phyloP scores from a whole-genome alignment of 768 basidiomycete genomes.

The Lepiota subincarnata region DNA sequence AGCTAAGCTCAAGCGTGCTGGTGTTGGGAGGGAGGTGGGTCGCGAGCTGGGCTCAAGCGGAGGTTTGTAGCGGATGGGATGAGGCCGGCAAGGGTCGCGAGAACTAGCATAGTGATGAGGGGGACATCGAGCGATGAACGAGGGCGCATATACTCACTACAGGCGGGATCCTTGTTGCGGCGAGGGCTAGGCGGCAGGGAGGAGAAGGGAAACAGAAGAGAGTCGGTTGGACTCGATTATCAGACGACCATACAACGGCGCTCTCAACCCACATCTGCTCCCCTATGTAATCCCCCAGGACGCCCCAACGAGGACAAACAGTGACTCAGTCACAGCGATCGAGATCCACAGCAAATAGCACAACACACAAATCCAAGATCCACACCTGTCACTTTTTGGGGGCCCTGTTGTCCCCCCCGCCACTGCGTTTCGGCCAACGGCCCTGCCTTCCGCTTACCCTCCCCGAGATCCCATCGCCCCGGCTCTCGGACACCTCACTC shows the following conservation, averaged over 20 bases:
- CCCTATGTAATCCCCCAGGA: constrained; percentile 5
- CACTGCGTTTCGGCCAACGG: constrained; percentile 6
- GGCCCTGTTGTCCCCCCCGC: background rate
- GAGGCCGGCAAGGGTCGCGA: constrained; percentile 95
- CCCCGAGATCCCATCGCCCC: constrained; percentile 11
- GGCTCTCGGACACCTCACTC: constrained; percentile 1
- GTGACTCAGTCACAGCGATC: constrained; percentile 2
- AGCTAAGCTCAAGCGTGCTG: constrained; percentile 67
- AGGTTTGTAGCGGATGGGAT: constrained; percentile 37
- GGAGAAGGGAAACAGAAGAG: constrained; percentile 16
- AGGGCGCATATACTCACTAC: constrained; percentile 28
- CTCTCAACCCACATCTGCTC: constrained; percentile 2
- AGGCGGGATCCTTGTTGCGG: constrained; percentile 48
- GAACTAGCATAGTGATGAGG: constrained; percentile 42
- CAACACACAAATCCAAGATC: constrained; percentile 8
- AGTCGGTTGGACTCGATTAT: constrained; percentile 12
- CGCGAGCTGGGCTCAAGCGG: constrained; percentile 73
- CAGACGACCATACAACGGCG: constrained; percentile 13
- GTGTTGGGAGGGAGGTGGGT: constrained; percentile 51
- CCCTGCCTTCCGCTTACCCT: background rate
- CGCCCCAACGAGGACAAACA: background rate
- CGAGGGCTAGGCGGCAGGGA: constrained; percentile 33
- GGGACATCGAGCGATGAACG: constrained; percentile 10
- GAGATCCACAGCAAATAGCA: constrained; percentile 1
- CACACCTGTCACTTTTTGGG: constrained; percentile 5